Evolutionary conservation across 177 flowering plant species (phyloP), one percentile per base, ranked within the genome.

Genomic region (Vitis hybrid): DNA sequence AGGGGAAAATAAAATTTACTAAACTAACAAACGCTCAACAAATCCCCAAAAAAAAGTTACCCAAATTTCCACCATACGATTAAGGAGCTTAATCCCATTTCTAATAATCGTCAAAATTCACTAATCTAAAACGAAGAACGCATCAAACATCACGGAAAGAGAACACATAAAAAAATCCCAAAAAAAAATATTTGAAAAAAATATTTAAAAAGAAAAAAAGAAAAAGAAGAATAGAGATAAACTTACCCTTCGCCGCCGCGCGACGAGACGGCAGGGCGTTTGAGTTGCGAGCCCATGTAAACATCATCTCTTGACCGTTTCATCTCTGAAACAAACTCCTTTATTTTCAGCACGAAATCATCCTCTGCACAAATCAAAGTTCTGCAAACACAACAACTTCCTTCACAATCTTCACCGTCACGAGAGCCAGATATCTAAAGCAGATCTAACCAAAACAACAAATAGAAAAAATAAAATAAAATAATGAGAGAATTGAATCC

Each of bases 231-330:
- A 17, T 62, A 51, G 27, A 76, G 70, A 73, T 30, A 49, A 66
- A 66, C 81, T 74, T 71, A 90, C 97, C 75, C 21, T 77, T 91
- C 94, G 32, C 78, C 86, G 56, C 87, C 86, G 56, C 87, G 74
- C 59, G 88, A 78, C 61, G 88, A 78, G 35, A 73, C 64, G 64
- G 77, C 64, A 18, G 92, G 88, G 11, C 88, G 74, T 70, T 84
- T 86, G 58, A 78, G 75, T 75, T 86, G 94, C 73, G 91, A 71
- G 27, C 76, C 79, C 80, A 71, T 71, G 66, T 63, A 82, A 51
- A 51, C 77, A 20, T 86, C 92, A 13, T 88, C 93, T 73, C 90
- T 80, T 48, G 79, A 77, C 88, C 91, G 86, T 81, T 88, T 90
- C 91, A 88, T 87, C 73, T 71, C 76, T 67, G 41, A 30, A 63